Evolutionary conservation across 2,329 filamentous ascomycete species (phyloP), one percentile per base, ranked within the genome.

Genomic region (Tolypocladium ovalisporum): DNA sequence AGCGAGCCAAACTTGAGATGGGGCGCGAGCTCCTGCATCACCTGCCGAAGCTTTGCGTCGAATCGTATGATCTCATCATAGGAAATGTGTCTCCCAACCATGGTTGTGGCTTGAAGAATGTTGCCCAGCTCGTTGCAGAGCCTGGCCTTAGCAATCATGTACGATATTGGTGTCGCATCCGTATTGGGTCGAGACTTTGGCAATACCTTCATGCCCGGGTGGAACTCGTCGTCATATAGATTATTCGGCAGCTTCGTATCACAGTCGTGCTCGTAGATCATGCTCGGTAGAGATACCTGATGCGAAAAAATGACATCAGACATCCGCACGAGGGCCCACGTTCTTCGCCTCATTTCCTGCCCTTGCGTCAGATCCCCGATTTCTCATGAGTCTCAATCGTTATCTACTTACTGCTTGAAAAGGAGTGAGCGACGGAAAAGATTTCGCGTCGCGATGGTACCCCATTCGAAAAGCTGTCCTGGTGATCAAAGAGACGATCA

Each of bases 141-240:
- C 58, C 79, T 82, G 36, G 85, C 78, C 69, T 92, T 91, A 37
- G 82, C 81, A 63, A 92, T 90, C 80, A 92, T 85, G 69, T 90
- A 93, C 12, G 86, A 83, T 62, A 90, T 84, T 1, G 88, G 87
- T 0, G 89, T 93, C 2, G 87, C 82, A 67, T 92, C 88, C 1
- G 80, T 84, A 36, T 76, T 76, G 0, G 88, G 85, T 57, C 88
- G 76, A 0, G 87, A 83, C 1, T 82, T 79, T 1, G 89, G 89
- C 12, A 93, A 70, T 9, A 79, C 73, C 62, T 85, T 87, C 61
- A 84, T 87, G 27, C 83, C 80, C 3, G 87, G 85, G 52, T 85
- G 80, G 42, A 94, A 85, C 62, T 93, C 89, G 61, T 92, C 88
- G 63, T 94, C 89, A 67, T 89, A 89, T 19, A 93, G 80, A 65